Base-by-base conservation (phyloP, 495 filamentous ascomycete genomes). In the Aspergillus bertholletiae region DNA sequence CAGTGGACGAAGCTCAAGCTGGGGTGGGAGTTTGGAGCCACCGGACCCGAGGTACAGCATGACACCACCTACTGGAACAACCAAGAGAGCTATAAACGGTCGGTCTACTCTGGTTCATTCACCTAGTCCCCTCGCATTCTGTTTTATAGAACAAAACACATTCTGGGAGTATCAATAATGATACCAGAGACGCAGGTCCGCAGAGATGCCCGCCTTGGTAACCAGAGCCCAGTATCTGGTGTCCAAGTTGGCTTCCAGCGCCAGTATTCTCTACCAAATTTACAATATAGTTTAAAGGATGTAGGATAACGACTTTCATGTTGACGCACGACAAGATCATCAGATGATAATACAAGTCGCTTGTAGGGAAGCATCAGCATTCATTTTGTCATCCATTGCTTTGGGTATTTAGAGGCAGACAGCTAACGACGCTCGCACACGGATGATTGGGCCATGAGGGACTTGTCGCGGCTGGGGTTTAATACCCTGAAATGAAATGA, bases 1-100 rank as follows among this genome's bases (percentile, higher is more conserved):
- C 80, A 85, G 61, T 87, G 77, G 66, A 64, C 69, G 5, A 67
- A 71, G 27, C 32, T 78, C 49, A 70, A 72, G 11, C 80, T 89
- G 55, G 77, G 80, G 22, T 89, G 84, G 84, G 74, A 83, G 0
- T 58, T 88, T 15, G 73, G 78, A 23, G 77, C 83, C 15, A 80
- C 79, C 2, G 84, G 84, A 5, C 47, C 55, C 1, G 85, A 89
- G 75, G 76, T 88, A 5, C 81, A 80, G 54, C 82, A 85, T 61
- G 81, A 81, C 13, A 86, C 83, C 1, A 46, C 74, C 11, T 84
- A 84, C 61, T 84, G 82, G 82, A 86, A 86, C 58, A 71, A 85
- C 62, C 59, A 79, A 59, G 65, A 74, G 27, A 61, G 58, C 18
- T 83, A 84, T 49, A 82, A 46, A 44, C 23, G 44, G 44, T 43